Evolutionary conservation across 768 basidiomycete species (phyloP).

Genomic region (Termitomyces sp.): DNA sequence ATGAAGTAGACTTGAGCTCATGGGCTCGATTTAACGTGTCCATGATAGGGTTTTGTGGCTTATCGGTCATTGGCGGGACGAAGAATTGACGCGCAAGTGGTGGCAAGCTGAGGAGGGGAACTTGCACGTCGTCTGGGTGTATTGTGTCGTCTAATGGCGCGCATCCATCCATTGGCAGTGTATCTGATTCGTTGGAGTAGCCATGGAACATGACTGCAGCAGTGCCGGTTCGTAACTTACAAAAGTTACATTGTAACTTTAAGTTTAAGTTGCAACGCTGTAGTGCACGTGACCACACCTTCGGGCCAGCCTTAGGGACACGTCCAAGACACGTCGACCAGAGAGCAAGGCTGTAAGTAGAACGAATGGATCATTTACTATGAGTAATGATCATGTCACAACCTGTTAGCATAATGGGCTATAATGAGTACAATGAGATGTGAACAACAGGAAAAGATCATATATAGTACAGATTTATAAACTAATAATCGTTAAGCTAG

Average conservation of each 20-base stretch:
- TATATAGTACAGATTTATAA: background rate
- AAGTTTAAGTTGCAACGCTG: no score
- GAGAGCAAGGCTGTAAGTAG: no score
- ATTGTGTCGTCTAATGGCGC: slow-evolving; percentile 6
- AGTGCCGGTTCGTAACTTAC: no score
- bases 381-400: background rate
- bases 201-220: slow-evolving; percentile 7
- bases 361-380: background rate
- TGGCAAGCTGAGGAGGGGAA: slow-evolving; percentile 12
- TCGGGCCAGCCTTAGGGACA: no score
- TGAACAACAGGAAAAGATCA: background rate
- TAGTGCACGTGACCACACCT: background rate
- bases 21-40: slow-evolving; percentile 40
- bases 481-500: background rate
- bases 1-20: slow-evolving; percentile 8
- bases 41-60: slow-evolving; percentile 78
- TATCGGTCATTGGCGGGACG: slow-evolving; percentile 62
- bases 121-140: slow-evolving; percentile 25
- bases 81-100: slow-evolving; percentile 49
- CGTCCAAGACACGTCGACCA: no score
- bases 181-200: background rate
- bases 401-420: background rate
- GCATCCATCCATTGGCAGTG: background rate
- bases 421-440: background rate
- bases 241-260: no score